Conservation (phyloP, 108 stramenopile species). For the Pseudonitzschia multistriata region DNA sequence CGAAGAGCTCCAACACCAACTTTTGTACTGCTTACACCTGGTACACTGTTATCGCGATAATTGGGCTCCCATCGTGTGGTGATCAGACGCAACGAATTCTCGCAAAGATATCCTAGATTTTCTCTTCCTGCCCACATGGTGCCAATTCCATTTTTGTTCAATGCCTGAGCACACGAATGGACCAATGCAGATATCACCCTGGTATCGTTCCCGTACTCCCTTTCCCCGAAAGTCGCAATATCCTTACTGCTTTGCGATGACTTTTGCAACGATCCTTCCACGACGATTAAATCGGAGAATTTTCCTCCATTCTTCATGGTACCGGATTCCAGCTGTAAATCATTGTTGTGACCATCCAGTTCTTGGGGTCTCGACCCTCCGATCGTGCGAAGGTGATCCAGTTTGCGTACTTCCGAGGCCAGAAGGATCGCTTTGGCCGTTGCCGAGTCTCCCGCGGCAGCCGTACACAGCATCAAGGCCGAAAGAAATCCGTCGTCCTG, state of each 20-base stretch:
- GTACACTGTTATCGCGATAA: slow-evolving; percentile 62
- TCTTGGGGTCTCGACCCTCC: slow-evolving; percentile 45
- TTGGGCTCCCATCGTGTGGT: slow-evolving; percentile 56
- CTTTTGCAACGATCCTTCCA: not conserved
- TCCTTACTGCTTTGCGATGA: not conserved
- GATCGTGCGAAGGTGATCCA: slow-evolving; percentile 76
- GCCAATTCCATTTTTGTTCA: slow-evolving; percentile 67
- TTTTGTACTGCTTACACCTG: slow-evolving; percentile 52
- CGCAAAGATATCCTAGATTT: slow-evolving; percentile 74
- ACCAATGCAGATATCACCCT: slow-evolving; percentile 60
- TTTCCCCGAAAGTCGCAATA: slow-evolving; percentile 38
- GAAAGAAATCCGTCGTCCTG: slow-evolving; percentile 82
- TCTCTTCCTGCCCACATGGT: slow-evolving; percentile 77
- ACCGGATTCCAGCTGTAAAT: slow-evolving; percentile 17
- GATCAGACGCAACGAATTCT: slow-evolving; percentile 68
- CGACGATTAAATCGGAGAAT: not conserved
- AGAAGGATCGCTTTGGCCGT: slow-evolving; percentile 81
- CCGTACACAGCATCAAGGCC: slow-evolving; percentile 80
- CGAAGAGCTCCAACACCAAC: slow-evolving; percentile 41
- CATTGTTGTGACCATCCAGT: slow-evolving; percentile 33
- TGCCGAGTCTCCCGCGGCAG: slow-evolving; percentile 77
- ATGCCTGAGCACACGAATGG: slow-evolving; percentile 66
- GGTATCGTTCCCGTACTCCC: slow-evolving; percentile 80
- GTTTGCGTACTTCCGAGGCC: slow-evolving; percentile 65
- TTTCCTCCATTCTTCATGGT: not conserved